Conservation (phyloP, 768 basidiomycete genomes). For the Russula foetens region DNA sequence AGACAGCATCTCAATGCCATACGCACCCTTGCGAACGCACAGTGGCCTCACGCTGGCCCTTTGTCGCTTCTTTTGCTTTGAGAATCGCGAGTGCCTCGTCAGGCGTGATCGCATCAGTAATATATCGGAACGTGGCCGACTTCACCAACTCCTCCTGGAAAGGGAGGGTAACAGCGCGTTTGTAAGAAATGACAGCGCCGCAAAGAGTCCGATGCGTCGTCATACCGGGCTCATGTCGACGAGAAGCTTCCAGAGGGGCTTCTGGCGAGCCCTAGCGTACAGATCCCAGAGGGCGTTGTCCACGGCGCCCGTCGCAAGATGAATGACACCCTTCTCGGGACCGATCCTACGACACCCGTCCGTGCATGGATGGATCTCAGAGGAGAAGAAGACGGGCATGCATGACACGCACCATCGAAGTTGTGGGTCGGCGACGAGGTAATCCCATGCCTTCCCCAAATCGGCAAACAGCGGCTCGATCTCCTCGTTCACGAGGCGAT, state of each 20-base stretch:
- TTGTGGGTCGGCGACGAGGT: slow-evolving; percentile 82
- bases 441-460: slow-evolving; percentile 91
- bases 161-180: not conserved
- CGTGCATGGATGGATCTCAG: not conserved
- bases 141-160: slow-evolving; percentile 68
- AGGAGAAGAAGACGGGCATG: not conserved
- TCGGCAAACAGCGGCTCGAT: slow-evolving; percentile 75
- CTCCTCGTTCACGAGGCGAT: slow-evolving; percentile 75
- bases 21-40: slow-evolving; percentile 61
- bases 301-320: slow-evolving; percentile 81
- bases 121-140: slow-evolving; percentile 78
- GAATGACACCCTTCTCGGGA: slow-evolving; percentile 93
- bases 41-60: slow-evolving; percentile 68
- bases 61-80: slow-evolving; percentile 64
- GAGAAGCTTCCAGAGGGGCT: slow-evolving; percentile 92
- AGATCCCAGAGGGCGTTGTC: slow-evolving; percentile 95
- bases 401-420: slow-evolving; percentile 70
- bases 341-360: slow-evolving; percentile 54
- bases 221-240: slow-evolving; percentile 80
- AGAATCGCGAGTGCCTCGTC: slow-evolving; percentile 85
- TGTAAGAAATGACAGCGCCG: not conserved
- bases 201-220: slow-evolving; percentile 10
- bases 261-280: slow-evolving; percentile 68
- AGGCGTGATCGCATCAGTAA: slow-evolving; percentile 86
- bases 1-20: not conserved